Evolutionary conservation across 2,329 filamentous ascomycete genomes (phyloP).

Genomic region (Tolypocladium paradoxum): DNA sequence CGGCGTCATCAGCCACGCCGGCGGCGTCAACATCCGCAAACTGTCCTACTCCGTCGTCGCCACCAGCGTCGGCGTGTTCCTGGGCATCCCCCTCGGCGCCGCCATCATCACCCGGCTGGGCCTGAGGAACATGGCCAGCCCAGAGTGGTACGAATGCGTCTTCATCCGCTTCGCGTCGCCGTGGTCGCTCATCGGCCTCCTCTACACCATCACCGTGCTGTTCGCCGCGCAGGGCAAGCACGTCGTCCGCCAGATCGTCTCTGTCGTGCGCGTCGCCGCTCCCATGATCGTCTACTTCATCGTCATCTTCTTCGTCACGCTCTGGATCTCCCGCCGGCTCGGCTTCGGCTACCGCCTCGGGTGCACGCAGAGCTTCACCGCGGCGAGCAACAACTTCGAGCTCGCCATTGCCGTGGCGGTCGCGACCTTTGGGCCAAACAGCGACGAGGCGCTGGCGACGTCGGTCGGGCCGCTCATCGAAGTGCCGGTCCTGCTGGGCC

Average conservation of each 20-base stretch:
- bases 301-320: constrained; percentile 60
- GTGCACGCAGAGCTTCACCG: constrained; percentile 76
- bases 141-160: constrained; percentile 51
- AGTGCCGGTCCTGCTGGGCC: constrained; percentile 65
- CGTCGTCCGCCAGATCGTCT: constrained; percentile 74
- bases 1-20: constrained; percentile 48
- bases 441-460: constrained; percentile 69
- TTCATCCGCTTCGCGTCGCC: constrained; percentile 65
- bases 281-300: constrained; percentile 75
- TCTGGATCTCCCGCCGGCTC: constrained; percentile 49
- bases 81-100: constrained; percentile 73
- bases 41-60: constrained; percentile 57
- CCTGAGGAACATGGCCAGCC: constrained; percentile 43
- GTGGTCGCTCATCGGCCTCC: constrained; percentile 67
- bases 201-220: constrained; percentile 79
- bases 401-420: constrained; percentile 82
- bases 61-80: constrained; percentile 71
- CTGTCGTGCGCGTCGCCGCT: constrained; percentile 69
- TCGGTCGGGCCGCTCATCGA: constrained; percentile 82
- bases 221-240: constrained; percentile 72
- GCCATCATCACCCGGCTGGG: constrained; percentile 65
- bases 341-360: constrained; percentile 64
- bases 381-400: constrained; percentile 89
- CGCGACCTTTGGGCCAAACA: constrained; percentile 66
- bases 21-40: constrained; percentile 16